These are phyloP conservation scores for Saccharomycopsis guyanensis DNA, from an alignment of 805 yeast genomes.

Conservation along the genomic window DNA sequence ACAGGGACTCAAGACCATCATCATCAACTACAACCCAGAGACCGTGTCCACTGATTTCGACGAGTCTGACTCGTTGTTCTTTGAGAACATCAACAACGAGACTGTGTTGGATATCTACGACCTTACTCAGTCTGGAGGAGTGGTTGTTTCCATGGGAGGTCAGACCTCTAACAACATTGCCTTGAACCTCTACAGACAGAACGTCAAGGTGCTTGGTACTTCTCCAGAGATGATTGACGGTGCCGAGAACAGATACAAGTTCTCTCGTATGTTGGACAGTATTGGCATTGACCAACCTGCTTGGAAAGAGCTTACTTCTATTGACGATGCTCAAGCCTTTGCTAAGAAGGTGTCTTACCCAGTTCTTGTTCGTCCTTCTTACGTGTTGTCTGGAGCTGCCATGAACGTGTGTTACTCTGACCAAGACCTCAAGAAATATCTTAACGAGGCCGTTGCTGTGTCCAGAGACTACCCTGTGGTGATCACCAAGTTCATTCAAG, in stretches of 20 bases:
- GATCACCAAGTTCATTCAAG: constrained; percentile 91
- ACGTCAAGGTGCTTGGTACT: constrained; percentile 92
- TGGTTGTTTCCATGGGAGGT: constrained; percentile 97
- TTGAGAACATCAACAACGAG: constrained; percentile 91
- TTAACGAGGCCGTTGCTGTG: constrained; percentile 92
- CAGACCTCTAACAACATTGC: constrained; percentile 98
- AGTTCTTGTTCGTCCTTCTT: constrained; percentile 94
- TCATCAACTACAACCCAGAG: constrained; percentile 98
- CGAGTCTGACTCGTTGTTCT: constrained; percentile 94
- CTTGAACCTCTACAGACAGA: constrained; percentile 82
- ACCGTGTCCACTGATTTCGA: constrained; percentile 98
- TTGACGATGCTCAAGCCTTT: constrained; percentile 85
- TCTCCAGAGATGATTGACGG: constrained; percentile 98
- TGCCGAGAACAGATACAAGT: constrained; percentile 97
- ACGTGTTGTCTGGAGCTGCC: constrained; percentile 97
- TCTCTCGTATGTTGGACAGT: constrained; percentile 92
- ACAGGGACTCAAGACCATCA: constrained; percentile 80
- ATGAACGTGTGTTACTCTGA: constrained; percentile 93
- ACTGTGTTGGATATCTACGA: constrained; percentile 93
- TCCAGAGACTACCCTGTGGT: constrained; percentile 98
- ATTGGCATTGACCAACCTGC: constrained; percentile 99
- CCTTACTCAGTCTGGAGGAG: constrained; percentile 84
- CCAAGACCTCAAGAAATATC: constrained; percentile 79
- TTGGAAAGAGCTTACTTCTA: constrained; percentile 94
- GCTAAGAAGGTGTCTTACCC: constrained; percentile 91